A percentile compares a stretch with the other conserved stretches of the same genome.
Evolutionary conservation across 306 rosid genomes (phyloP).

Genomic region (Dicorynia guianensis): DNA sequence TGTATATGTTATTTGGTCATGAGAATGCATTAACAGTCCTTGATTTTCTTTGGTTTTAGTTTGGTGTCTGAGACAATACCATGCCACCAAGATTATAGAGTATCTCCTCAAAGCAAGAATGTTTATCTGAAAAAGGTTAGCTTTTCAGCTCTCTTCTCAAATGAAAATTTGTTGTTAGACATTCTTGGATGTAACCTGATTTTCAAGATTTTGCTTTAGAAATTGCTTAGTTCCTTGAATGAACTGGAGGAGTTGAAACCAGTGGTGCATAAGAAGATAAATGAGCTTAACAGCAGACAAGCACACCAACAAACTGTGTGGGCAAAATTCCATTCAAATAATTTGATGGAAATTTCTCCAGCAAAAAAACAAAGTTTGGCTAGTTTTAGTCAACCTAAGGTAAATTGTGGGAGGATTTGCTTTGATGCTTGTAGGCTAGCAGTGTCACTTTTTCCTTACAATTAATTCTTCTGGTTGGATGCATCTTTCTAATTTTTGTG

Average conservation of each 20-base stretch:
- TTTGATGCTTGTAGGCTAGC: conserved; percentile 12
- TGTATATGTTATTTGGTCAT: conserved; percentile 33
- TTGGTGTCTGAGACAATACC: conserved; percentile 94
- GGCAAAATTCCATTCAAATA: conserved; percentile 59
- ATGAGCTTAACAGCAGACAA: conserved; percentile 64
- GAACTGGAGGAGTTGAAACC: conserved; percentile 93
- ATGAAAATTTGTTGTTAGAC: not conserved
- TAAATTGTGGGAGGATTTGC: conserved; percentile 37
- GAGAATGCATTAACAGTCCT: conserved; percentile 17
- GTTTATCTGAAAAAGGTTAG: conserved; percentile 71
- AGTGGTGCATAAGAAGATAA: conserved; percentile 73
- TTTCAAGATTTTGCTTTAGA: conserved; percentile 53
- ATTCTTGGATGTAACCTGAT: conserved; percentile 33
- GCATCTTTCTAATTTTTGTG: conserved; percentile 1
- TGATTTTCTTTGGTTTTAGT: conserved; percentile 56
- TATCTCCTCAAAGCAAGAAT: conserved; percentile 64
- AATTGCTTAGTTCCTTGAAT: conserved; percentile 64
- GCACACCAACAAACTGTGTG: conserved; percentile 51
- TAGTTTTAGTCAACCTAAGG: conserved; percentile 59
- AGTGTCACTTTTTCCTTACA: conserved; percentile 3
- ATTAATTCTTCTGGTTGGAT: conserved; percentile 20
- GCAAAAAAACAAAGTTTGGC: conserved; percentile 51
- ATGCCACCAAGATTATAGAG: conserved; percentile 70
- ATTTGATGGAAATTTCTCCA: conserved; percentile 51
- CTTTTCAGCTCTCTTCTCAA: conserved; percentile 16